Evolutionary conservation across 192 early-diverging fungal genomes (phyloP).

Genomic region (Rhizoclosmatium sp.): DNA sequence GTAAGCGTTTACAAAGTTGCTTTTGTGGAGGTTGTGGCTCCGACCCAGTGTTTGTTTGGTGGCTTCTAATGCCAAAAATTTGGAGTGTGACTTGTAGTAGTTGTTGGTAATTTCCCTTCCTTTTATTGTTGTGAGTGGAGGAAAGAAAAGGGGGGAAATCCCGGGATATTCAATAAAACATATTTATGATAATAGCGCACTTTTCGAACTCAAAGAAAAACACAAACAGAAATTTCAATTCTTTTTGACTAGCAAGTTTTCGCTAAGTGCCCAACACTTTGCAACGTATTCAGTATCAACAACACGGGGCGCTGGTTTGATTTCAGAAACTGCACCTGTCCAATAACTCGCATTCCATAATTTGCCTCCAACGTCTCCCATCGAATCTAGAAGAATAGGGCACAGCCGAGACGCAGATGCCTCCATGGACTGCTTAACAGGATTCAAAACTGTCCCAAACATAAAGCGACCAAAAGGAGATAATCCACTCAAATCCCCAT

Average conservation of each 20-base stretch:
- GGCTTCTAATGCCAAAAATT: background rate
- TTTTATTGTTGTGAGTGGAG: too few species aligned
- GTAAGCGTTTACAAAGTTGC: background rate
- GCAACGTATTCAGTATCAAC: background rate
- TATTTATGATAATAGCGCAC: too few species aligned
- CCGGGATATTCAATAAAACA: too few species aligned
- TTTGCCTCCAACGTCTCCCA: background rate
- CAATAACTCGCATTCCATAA: background rate
- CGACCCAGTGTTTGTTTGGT: background rate
- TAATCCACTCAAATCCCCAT: background rate
- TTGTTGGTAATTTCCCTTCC: too few species aligned
- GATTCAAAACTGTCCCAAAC: background rate
- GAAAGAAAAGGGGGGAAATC: too few species aligned
- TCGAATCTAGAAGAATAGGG: background rate
- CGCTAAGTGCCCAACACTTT: background rate
- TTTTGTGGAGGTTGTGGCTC: background rate
- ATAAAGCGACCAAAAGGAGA: background rate
- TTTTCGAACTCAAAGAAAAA: too few species aligned
- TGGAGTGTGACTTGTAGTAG: too few species aligned
- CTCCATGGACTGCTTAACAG: background rate
- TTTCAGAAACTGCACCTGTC: background rate
- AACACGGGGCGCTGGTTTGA: background rate
- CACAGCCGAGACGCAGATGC: background rate
- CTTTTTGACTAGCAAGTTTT: background rate
- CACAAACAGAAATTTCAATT: too few species aligned